A percentile compares a stretch with the other conserved stretches of the same genome.
phyloP scores from a whole-genome alignment of 2,329 filamentous ascomycete genomes.

The Tolypocladium endophyticum region DNA sequence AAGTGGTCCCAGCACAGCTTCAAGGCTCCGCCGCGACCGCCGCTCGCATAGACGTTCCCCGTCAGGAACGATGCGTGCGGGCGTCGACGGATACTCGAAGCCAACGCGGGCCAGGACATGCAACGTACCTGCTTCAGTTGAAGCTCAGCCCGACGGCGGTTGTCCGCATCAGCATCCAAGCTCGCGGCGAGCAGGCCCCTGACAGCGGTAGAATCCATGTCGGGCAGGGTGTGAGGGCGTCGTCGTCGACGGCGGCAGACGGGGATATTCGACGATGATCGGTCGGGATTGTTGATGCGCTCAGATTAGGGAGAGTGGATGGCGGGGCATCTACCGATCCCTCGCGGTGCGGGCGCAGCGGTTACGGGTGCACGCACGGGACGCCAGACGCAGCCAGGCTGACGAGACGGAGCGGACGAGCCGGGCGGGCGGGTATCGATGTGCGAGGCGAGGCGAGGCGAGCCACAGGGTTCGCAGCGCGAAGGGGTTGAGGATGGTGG shows the following conservation, averaged over 20 bases:
- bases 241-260: background rate
- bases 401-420: background rate
- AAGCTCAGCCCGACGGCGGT: slow-evolving; percentile 65
- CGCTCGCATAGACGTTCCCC: background rate
- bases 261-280: background rate
- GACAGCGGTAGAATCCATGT: slow-evolving; percentile 66
- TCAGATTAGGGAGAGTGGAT: slow-evolving; percentile 2
- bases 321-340: slow-evolving; percentile 3
- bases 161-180: slow-evolving; percentile 63
- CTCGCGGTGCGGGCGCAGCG: background rate
- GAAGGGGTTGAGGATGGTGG: background rate
- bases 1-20: background rate
- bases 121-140: slow-evolving; percentile 67
- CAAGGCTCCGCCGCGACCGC: background rate
- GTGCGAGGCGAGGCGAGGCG: background rate
- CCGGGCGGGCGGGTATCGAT: background rate
- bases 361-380: background rate
- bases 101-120: background rate
- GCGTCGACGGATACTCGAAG: background rate
- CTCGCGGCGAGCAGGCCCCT: slow-evolving; percentile 69
- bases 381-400: background rate
- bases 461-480: background rate
- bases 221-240: slow-evolving; percentile 1
- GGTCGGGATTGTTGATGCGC: slow-evolving; percentile 1
- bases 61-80: background rate